Percentiles rank a stretch among this genome's conserved stretches.
Evolutionary conservation across 371 early-diverging fungal genomes (phyloP).

Genomic region (Syncephalastrum sp.): DNA sequence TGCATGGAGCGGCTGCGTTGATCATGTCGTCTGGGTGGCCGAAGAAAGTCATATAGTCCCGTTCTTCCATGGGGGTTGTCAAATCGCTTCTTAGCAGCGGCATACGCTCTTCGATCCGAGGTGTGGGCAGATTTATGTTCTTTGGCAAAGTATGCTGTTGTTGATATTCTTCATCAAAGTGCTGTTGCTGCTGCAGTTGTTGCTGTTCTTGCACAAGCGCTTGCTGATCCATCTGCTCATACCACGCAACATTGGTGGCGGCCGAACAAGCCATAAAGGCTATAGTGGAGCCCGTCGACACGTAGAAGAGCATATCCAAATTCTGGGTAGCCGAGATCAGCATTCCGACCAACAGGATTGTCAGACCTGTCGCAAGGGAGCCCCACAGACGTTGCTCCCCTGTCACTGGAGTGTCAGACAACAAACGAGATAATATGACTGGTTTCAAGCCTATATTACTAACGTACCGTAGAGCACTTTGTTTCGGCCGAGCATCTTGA

Average conservation of each 20-base stretch:
- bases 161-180: too few relatives aligned
- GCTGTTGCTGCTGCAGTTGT: not conserved
- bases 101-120: too few relatives aligned
- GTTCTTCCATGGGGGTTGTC: too few relatives aligned
- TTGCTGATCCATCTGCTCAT: too few relatives aligned
- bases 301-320: slow-evolving; percentile 33
- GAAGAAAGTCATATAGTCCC: too few relatives aligned
- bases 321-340: slow-evolving; percentile 29
- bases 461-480: slow-evolving; percentile 44
- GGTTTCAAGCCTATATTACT: not conserved
- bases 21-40: too few relatives aligned
- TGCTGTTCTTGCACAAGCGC: too few relatives aligned
- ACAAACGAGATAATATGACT: not conserved
- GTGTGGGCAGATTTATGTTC: not conserved
- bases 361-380: slow-evolving; percentile 38
- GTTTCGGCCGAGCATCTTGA: slow-evolving; percentile 48
- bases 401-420: slow-evolving; percentile 8
- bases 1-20: too few relatives aligned
- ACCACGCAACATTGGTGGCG: slow-evolving; percentile 10
- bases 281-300: slow-evolving; percentile 25
- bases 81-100: too few relatives aligned
- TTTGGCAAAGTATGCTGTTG: not conserved
- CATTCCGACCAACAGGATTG: slow-evolving; percentile 36
- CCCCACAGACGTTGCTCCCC: slow-evolving; percentile 49
- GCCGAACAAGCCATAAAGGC: slow-evolving; percentile 23